A percentile compares a stretch with the other conserved stretches of the same genome.
phyloP scores from a whole-genome alignment of 805 yeast species.

The Candida stauntonica region DNA sequence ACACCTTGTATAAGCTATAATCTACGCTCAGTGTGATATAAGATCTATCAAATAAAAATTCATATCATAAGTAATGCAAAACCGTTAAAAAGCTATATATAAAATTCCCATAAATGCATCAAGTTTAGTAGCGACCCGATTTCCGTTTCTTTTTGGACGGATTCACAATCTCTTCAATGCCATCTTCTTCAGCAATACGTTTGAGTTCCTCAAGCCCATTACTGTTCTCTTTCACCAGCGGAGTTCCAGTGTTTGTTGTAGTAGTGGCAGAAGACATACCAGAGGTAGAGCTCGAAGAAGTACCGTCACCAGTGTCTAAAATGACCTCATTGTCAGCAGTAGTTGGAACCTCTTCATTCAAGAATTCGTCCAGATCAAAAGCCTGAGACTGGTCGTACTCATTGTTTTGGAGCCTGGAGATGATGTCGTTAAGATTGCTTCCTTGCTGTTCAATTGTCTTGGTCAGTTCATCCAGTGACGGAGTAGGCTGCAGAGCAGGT shows the following conservation, averaged over 20 bases:
- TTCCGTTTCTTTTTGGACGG: slow-evolving; percentile 11
- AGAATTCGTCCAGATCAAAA: slow-evolving; percentile 25
- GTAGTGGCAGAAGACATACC: not conserved
- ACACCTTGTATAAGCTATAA: slow-evolving; percentile 59
- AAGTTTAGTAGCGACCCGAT: slow-evolving; percentile 6
- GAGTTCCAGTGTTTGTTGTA: not conserved
- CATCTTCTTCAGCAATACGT: not conserved
- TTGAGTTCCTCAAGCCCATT: slow-evolving; percentile 51
- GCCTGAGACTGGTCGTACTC: slow-evolving; percentile 12
- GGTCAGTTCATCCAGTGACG: slow-evolving; percentile 18
- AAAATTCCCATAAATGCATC: no score
- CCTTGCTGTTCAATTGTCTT: slow-evolving; percentile 26
- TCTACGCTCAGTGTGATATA: no score
- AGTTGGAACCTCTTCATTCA: slow-evolving; percentile 16
- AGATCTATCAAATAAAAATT: no score
- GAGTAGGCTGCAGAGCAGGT: slow-evolving; percentile 5
- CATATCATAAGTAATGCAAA: not conserved
- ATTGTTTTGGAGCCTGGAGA: slow-evolving; percentile 15
- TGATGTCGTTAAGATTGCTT: slow-evolving; percentile 24
- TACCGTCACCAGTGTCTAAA: no score
- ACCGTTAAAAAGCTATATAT: no score
- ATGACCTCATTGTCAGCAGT: not conserved
- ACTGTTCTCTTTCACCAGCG: not conserved
- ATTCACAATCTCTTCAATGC: slow-evolving; percentile 10
- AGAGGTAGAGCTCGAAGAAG: no score